Evolutionary conservation across 208 protist genomes (phyloP), one percentile per base, ranked within the genome.

Genomic region (Trypanosoma melophagium): DNA sequence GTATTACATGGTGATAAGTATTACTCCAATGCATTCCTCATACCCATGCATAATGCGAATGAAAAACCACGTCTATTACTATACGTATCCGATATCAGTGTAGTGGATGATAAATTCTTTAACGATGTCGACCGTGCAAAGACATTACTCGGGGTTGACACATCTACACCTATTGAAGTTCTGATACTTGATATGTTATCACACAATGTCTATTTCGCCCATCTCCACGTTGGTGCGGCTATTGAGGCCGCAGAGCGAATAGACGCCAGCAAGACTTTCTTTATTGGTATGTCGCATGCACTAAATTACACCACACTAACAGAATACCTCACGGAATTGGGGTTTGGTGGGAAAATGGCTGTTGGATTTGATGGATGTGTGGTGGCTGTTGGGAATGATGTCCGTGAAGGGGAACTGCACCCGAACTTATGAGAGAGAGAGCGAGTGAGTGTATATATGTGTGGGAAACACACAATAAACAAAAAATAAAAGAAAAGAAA

Each of bases 41-140:
- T 90, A 19, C 80, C 75, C 4, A 24, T 86, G 40, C 69, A 80
- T 28, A 47, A 13, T 7, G 49, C 60, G 8, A 35, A 60, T 44
- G 60, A 74, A 24, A 14, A 42, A 0, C 63, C 78, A 0, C 61
- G 63, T 8, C 71, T 76, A 17, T 44, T 90, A 12, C 49, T 86
- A 4, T 90, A 90, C 69, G 58, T 81, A 16, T 86, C 80, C 17
- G 84, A 90, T 56, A 74, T 90, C 3, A 86, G 84, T 53, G 21
- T 45, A 31, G 9, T 86, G 38, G 72, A 78, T 51, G 66, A 65
- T 10, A 64, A 64, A 12, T 52, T 71, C 28, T 69, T 70, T 55
- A 57, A 31, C 17, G 63, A 67, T 49, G 50, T 82, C 13, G 22
- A 47, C n/a, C 51, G n/a, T 41, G 64, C 71, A 3, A 81, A 79